These are phyloP conservation scores for Fusarium chaquense DNA, from an alignment of 2,329 filamentous ascomycete genomes.

Conservation along the genomic window DNA sequence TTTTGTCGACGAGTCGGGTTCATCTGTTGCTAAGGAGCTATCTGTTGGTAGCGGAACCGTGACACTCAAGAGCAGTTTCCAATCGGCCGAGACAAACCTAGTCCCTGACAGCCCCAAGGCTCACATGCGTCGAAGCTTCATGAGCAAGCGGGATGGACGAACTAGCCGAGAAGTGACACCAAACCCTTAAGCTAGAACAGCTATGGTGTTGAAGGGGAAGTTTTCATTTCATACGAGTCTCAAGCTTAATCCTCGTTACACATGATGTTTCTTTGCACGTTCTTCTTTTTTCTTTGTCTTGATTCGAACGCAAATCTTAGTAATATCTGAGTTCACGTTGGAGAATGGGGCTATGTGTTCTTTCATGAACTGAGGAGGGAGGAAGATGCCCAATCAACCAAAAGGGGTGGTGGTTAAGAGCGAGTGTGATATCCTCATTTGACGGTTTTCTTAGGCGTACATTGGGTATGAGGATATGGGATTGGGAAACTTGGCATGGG, in stretches of 20 bases:
- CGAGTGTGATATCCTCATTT: constrained; percentile 36
- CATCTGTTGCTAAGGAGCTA: constrained; percentile 77
- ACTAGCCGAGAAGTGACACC: constrained; percentile 60
- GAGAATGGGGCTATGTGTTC: constrained; percentile 15
- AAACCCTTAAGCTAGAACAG: constrained; percentile 45
- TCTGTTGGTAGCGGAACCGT: constrained; percentile 79
- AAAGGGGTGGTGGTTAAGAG: constrained; percentile 12
- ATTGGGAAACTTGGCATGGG: constrained; percentile 13
- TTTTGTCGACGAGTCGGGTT: constrained; percentile 85
- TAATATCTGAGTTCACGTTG: constrained; percentile 23
- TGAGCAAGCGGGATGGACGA: constrained; percentile 64
- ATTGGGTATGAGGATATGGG: constrained; percentile 27
- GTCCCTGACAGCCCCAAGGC: constrained; percentile 61
- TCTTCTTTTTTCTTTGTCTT: constrained; percentile 22
- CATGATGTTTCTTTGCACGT: constrained; percentile 16
- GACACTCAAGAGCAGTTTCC: constrained; percentile 79
- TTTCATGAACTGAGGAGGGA: constrained; percentile 12
- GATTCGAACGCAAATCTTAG: constrained; percentile 27
- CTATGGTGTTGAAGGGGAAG: neutral
- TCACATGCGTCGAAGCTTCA: constrained; percentile 64
- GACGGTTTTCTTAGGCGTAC: constrained; percentile 34
- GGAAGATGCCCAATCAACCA: neutral
- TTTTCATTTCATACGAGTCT: constrained; percentile 10
- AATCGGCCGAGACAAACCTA: constrained; percentile 59
- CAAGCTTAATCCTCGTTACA: constrained; percentile 10